Conservation (phyloP, 306 rosid genomes). For the Quercus bicolor region DNA sequence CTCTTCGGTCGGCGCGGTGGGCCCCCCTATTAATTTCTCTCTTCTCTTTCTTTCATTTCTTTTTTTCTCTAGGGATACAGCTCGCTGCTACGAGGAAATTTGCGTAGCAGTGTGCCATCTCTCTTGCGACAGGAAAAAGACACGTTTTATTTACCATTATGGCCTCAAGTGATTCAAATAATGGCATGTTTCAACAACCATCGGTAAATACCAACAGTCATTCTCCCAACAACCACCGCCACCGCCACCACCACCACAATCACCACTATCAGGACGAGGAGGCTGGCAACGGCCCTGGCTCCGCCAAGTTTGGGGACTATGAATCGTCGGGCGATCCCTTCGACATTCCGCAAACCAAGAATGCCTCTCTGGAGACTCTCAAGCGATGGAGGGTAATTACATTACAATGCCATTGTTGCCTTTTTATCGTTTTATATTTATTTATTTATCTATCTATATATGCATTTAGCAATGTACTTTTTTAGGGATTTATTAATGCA, state of each 20-base stretch:
- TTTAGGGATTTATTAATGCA: too few species aligned
- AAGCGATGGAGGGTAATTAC: constrained; percentile 70
- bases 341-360: constrained; percentile 42
- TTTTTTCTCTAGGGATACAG: too few species aligned
- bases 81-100: too few species aligned
- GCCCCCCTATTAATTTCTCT: too few species aligned
- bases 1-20: too few species aligned
- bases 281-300: constrained; percentile 21
- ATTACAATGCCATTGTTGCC: neutral
- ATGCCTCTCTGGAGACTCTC: constrained; percentile 66
- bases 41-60: too few species aligned
- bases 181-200: constrained; percentile 34
- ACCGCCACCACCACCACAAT: neutral
- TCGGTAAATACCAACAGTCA: too few species aligned
- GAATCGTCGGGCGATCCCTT: constrained; percentile 47
- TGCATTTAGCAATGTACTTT: too few species aligned
- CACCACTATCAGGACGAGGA: constrained; percentile 22
- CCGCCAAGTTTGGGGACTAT: neutral
- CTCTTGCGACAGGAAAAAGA: constrained; percentile 14
- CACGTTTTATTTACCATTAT: constrained; percentile 4
- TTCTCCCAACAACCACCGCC: neutral
- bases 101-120: constrained; percentile 2
- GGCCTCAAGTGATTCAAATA: constrained; percentile 50
- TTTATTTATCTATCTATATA: too few species aligned
- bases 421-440: too few species aligned